Evolutionary conservation across 1,284 basidiomycete species (phyloP).

Genomic region (Cronartium ribicola): DNA sequence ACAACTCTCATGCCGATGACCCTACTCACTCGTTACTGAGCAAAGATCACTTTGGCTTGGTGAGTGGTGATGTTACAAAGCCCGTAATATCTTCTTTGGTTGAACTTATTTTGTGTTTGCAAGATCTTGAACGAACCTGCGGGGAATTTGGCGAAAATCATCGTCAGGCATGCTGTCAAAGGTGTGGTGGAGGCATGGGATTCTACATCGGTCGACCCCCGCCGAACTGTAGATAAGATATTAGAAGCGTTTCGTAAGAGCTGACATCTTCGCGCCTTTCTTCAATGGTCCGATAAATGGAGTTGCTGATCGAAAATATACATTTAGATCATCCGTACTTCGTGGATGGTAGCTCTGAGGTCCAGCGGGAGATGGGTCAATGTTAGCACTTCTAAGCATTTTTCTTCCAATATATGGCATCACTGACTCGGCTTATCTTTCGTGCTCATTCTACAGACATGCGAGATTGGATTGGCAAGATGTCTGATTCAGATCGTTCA

Average conservation of each 20-base stretch:
- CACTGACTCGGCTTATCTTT: background rate
- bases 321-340: slow-evolving; percentile 40
- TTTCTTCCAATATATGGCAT: background rate
- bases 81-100: background rate
- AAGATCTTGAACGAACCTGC: slow-evolving; percentile 52
- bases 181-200: slow-evolving; percentile 74
- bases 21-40: slow-evolving; percentile 50
- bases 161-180: slow-evolving; percentile 62
- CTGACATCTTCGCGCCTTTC: background rate
- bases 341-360: slow-evolving; percentile 41
- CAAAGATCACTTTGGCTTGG: slow-evolving; percentile 51
- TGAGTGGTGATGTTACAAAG: background rate
- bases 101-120: background rate
- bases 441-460: slow-evolving; percentile 29
- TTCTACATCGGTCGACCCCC: slow-evolving; percentile 39
- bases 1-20: slow-evolving; percentile 49
- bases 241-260: slow-evolving; percentile 40
- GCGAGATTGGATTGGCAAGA: slow-evolving; percentile 43
- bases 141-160: slow-evolving; percentile 52
- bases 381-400: slow-evolving; percentile 8
- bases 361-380: slow-evolving; percentile 42
- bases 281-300: background rate
- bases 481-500: slow-evolving; percentile 29
- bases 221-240: slow-evolving; percentile 31
- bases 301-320: background rate